Percentiles rank a stretch among this genome's conserved stretches.
phyloP scores from a whole-genome alignment of 352 stramenopile genomes.

The Phytophthora sojae region DNA sequence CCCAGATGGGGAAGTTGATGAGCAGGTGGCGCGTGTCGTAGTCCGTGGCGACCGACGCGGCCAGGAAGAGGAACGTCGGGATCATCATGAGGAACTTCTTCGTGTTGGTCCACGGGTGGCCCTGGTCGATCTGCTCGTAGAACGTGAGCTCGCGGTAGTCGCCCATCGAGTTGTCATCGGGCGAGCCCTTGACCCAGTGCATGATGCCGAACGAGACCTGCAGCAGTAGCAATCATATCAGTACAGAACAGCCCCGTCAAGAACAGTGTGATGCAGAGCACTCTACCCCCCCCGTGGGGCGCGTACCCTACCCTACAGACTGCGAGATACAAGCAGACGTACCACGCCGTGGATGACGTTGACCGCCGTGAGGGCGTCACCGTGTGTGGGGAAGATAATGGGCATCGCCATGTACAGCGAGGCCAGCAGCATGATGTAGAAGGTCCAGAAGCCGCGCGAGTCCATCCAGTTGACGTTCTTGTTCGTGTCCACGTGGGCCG shows the following conservation, averaged over 20 bases:
- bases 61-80: constrained; percentile 91
- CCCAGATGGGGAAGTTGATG: constrained; percentile 94
- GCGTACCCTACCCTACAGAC: not conserved
- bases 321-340: constrained; percentile 19
- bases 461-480: constrained; percentile 94
- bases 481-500: constrained; percentile 75
- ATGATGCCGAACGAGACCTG: constrained; percentile 94
- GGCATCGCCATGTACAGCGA: constrained; percentile 86
- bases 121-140: constrained; percentile 96
- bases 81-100: constrained; percentile 96
- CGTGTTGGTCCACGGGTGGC: constrained; percentile 90
- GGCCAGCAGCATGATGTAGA: constrained; percentile 83
- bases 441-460: constrained; percentile 87
- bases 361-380: constrained; percentile 80
- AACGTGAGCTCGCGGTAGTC: constrained; percentile 96
- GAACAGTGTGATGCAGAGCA: not conserved
- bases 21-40: constrained; percentile 89
- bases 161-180: constrained; percentile 92
- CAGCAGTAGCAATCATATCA: constrained; percentile 22
- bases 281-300: not conserved
- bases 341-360: constrained; percentile 91
- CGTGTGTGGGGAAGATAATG: constrained; percentile 67
- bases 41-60: constrained; percentile 87
- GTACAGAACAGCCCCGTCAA: not conserved
- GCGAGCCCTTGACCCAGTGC: constrained; percentile 96